Base-by-base conservation (phyloP, 2,329 filamentous ascomycete species). In the Monosporascus sp. region DNA sequence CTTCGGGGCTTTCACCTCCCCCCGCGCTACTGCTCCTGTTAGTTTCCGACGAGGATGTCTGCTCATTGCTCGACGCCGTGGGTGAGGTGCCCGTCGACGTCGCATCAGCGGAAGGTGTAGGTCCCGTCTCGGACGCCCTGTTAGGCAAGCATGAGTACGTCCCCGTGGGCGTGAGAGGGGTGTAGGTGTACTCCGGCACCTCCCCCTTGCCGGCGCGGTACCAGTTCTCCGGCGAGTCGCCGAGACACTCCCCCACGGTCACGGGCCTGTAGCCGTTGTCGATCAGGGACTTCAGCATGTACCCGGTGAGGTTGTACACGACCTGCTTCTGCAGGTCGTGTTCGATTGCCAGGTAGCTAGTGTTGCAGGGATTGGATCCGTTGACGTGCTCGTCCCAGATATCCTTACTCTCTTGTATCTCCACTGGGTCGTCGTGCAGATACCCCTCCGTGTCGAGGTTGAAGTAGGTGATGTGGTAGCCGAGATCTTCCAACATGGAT, bases 191-290 rank as follows among this genome's bases (percentile, higher is more conserved):
- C 15, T 55, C 56, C 3, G 65, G 65, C 24, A 67, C 62, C 17
- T 53, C 2, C 25, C 60, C 60, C 24, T 57, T 62, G 20, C 65
- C 66, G 37, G 63, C 60, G 37, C 80, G 77, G 64, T 83, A 83
- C 81, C 80, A 83, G 60, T 76, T 73, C 48, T 68, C 70, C 3
- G 61, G 57, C 17, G 77, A 67, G 56, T 83, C 79, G 17, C 76
- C 72, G 17, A 83, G 69, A 59, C 80, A 83, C 58, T 81, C 72
- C 3, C 80, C 81, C 5, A 82, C 76, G 3, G 79, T 79, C 37
- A 82, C 79, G 51, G 73, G 73, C 45, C 62, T 60, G 54, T 72
- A 75, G 1, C 77, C 78, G 31, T 72, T 66, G 3, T 59, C 59
- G 48, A 70, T 68, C 14, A 81, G 68, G 20, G 69, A 69, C 22